A percentile compares a stretch with the other conserved stretches of the same genome.
Evolutionary conservation across 768 basidiomycete genomes (phyloP).

Genomic region (Tubosaeta sp.): DNA sequence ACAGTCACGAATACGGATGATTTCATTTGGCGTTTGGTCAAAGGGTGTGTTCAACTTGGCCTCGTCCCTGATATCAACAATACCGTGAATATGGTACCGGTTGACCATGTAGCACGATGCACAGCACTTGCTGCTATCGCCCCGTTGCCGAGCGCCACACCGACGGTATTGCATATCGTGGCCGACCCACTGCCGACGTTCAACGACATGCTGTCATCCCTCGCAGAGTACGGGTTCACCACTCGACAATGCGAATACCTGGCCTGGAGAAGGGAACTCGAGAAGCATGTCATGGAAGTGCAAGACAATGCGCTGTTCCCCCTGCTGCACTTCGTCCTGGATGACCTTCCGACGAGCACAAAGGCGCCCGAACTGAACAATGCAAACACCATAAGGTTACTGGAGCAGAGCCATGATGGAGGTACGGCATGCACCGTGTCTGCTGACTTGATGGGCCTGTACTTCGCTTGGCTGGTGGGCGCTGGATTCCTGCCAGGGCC

Average conservation of each 20-base stretch:
- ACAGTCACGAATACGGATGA: conserved; percentile 98
- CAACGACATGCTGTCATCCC: conserved; percentile 75
- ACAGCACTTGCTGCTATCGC: conserved; percentile 68
- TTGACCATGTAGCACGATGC: conserved; percentile 90
- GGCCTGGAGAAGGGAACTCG: conserved; percentile 85
- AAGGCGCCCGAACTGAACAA: conserved; percentile 91
- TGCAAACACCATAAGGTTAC: conserved; percentile 59
- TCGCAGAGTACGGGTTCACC: conserved; percentile 75
- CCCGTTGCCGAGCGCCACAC: conserved; percentile 42
- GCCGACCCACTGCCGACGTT: conserved; percentile 85
- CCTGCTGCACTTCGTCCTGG: conserved; percentile 92
- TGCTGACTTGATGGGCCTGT: conserved; percentile 73
- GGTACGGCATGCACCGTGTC: conserved; percentile 57
- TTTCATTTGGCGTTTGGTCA: conserved; percentile 97
- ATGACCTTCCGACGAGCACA: conserved; percentile 95
- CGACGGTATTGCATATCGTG: conserved; percentile 77
- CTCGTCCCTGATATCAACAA: conserved; percentile 97
- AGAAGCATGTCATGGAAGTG: conserved; percentile 90
- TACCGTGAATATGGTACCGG: conserved; percentile 96
- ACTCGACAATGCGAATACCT: conserved; percentile 83
- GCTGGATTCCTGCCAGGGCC: conserved; percentile 77
- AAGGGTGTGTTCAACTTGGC: conserved; percentile 98
- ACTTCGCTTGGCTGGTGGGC: conserved; percentile 87
- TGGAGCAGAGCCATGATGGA: conserved; percentile 46
- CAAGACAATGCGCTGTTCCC: conserved; percentile 98